Conservation (phyloP, 2,329 filamentous ascomycete species). For the Phyllosticta capitalensis region DNA sequence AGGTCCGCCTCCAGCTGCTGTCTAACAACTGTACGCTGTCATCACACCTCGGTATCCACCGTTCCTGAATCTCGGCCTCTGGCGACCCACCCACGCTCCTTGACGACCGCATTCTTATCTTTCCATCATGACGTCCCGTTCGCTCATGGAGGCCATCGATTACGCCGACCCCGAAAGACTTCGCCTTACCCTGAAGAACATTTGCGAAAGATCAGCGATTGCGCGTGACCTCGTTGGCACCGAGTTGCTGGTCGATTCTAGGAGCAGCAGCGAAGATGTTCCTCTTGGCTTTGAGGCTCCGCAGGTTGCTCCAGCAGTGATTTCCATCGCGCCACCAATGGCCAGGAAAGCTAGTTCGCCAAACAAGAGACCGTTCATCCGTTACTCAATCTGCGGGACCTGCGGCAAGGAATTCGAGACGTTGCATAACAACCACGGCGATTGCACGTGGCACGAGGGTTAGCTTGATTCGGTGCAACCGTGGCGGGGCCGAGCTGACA, state of each 20-base stretch:
- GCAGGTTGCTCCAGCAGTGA: not conserved
- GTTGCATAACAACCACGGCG: not conserved
- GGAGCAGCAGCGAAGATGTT: conserved; percentile 7
- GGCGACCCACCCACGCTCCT: not conserved
- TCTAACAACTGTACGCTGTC: not conserved
- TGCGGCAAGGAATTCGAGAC: conserved; percentile 9
- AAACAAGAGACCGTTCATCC: conserved; percentile 1
- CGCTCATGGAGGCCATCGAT: conserved; percentile 8
- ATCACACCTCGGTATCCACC: not conserved
- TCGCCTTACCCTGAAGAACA: conserved; percentile 5
- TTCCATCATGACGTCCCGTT: conserved; percentile 3
- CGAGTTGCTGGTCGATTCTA: conserved; percentile 8
- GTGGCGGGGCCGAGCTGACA: not conserved
- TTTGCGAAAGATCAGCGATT: conserved; percentile 8
- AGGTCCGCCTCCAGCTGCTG: not conserved
- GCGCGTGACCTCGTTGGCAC: conserved; percentile 7
- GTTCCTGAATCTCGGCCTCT: not conserved
- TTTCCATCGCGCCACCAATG: conserved; percentile 1
- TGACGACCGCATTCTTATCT: not conserved
- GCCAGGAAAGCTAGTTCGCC: not conserved
- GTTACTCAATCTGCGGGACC: conserved; percentile 1
- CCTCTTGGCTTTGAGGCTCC: not conserved
- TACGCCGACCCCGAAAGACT: conserved; percentile 6
- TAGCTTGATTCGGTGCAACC: not conserved
- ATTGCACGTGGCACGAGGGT: conserved; percentile 8